Evolutionary conservation across 331 rosid genomes (phyloP), one percentile per base, ranked within the genome.

Genomic region (Malus hybrid): DNA sequence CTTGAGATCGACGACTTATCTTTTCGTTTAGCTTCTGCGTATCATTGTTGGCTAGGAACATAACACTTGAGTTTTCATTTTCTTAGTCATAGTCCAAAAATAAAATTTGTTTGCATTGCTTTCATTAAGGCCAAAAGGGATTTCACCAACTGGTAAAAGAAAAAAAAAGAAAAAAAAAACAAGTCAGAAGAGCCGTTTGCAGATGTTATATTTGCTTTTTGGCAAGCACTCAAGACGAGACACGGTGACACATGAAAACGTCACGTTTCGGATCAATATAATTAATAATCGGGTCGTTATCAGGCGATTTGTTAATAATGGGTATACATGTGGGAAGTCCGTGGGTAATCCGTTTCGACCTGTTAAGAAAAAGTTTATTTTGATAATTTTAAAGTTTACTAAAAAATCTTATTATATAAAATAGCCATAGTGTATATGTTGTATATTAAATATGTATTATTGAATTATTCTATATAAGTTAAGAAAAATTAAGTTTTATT

Each of bases 151-250:
- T 26, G 48, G n/a, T 18, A 33, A 30, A 33, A 32, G 28, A 48
- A 24, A 56, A 15, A 16, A 29, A 58, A 15, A 39, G 30, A 52
- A 5, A 42, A 16, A 69, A 29, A 18, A 29, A n/a, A 19, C 30
- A 70, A 9, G 50, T 20, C 14, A 71, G 64, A 30, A 71, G 50
- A 20, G 30, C 63, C 75, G 14, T 61, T 26, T 13, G 34, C 66
- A 53, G 75, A 71, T 71, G 75, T n/a, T 71, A 20, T 71, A 42
- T 42, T 9, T 10, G 24, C 8, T 33, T 5, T 56, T 56, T 56
- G 44, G n/a, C 33, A 14, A 29, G 73, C 42, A 5, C 44, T 29
- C 46, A 32, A 71, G 50, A 26, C 1, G 52, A 28, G 48, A 13
- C 4, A 2, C 4, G 0, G 44, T 36, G 11, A 36, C 11, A 34